Evolutionary conservation across 2,329 filamentous ascomycete species (phyloP).

Genomic region (Massarina eburnea): DNA sequence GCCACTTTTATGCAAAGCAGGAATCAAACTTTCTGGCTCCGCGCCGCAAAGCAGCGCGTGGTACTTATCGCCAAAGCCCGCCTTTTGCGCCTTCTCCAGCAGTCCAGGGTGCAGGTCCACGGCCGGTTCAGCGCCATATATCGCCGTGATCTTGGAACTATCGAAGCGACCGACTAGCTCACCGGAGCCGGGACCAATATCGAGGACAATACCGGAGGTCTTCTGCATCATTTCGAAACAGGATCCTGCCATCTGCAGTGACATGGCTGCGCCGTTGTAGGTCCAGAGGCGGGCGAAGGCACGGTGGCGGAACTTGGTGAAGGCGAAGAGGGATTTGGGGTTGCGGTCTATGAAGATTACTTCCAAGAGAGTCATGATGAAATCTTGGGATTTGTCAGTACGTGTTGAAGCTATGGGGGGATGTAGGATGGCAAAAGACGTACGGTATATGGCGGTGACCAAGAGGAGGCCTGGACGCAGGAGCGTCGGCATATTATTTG

Average conservation of each 20-base stretch:
- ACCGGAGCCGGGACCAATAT: constrained; percentile 54
- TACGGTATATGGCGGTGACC: constrained; percentile 29
- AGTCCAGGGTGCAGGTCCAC: constrained; percentile 50
- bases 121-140: constrained; percentile 60
- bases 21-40: constrained; percentile 50
- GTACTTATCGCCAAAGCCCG: constrained; percentile 52
- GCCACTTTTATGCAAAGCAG: constrained; percentile 47
- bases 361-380: constrained; percentile 37
- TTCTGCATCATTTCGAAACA: constrained; percentile 26
- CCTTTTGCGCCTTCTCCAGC: constrained; percentile 40
- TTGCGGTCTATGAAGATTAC: constrained; percentile 28
- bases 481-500: constrained; percentile 24
- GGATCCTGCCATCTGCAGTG: constrained; percentile 38
- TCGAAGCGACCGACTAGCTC: constrained; percentile 52
- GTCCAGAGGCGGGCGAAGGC: constrained; percentile 41
- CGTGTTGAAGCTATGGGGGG: background rate
- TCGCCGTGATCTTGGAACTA: constrained; percentile 45
- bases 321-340: constrained; percentile 30
- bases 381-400: constrained; percentile 23
- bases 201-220: constrained; percentile 39
- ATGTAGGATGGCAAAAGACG: background rate
- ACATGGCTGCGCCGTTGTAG: constrained; percentile 39
- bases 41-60: constrained; percentile 52
- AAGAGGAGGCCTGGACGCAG: constrained; percentile 34
- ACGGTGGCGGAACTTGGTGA: constrained; percentile 33